A percentile compares a stretch with the other conserved stretches of the same genome.
These are phyloP conservation scores for Pythium utonaiense DNA, from an alignment of 352 stramenopile species.

Conservation along the genomic window DNA sequence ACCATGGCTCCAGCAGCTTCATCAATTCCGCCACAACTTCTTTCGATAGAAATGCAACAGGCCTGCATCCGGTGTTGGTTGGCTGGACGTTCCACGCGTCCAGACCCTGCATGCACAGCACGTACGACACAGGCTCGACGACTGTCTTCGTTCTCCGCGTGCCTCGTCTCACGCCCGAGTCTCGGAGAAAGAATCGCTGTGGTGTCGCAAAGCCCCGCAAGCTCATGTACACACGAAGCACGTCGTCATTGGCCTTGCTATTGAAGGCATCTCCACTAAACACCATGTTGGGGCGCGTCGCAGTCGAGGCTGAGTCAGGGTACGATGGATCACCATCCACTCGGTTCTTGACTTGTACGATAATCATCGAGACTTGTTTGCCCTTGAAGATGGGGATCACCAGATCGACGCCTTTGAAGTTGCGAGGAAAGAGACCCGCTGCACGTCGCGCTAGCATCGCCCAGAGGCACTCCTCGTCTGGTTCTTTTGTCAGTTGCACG, in stretches of 20 bases:
- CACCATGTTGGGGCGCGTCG: neutral
- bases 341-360: neutral
- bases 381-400: conserved; percentile 21
- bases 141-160: no score
- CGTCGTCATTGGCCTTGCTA: neutral
- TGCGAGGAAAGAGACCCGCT: conserved; percentile 17
- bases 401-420: conserved; percentile 6
- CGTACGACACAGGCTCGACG: neutral
- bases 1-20: neutral
- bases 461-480: conserved; percentile 21
- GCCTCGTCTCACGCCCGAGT: neutral
- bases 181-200: neutral
- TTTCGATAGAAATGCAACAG: neutral
- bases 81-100: neutral
- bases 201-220: neutral
- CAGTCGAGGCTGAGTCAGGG: neutral
- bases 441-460: conserved; percentile 27
- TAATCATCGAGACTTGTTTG: conserved; percentile 4
- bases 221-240: conserved; percentile 5
- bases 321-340: neutral
- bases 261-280: neutral
- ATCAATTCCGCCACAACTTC: neutral
- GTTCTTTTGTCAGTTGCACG: conserved; percentile 19
- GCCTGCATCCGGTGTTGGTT: neutral
- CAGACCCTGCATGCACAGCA: conserved; percentile 4